Conservation (phyloP, 139 green algal genomes). For the Chlorella vulgaris region DNA sequence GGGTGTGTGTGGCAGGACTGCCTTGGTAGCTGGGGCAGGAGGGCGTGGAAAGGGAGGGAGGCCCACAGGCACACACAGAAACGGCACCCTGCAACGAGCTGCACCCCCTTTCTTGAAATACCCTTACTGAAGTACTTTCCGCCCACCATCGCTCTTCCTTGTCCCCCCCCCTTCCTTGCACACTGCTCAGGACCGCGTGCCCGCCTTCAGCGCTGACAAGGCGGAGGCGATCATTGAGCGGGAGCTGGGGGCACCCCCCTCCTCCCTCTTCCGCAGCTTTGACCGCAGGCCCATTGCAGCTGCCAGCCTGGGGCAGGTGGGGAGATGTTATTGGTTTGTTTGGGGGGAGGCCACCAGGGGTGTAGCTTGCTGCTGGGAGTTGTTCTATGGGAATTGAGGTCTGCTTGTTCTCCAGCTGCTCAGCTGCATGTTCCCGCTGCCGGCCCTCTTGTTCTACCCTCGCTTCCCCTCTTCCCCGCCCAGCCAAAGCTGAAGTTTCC, state of each 20-base stretch:
- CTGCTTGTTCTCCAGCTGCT: no score
- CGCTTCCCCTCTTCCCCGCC: no score
- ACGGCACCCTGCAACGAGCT: no score
- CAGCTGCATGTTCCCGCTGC: no score
- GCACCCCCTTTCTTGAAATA: no score
- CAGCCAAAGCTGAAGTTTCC: background rate
- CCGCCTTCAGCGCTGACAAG: constrained; percentile 82
- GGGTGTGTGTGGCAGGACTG: background rate
- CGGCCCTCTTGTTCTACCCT: no score
- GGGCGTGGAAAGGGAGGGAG: background rate
- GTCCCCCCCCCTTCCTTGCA: no score
- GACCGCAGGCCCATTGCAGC: constrained; percentile 89
- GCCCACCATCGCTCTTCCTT: no score
- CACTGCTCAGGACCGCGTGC: constrained; percentile 90
- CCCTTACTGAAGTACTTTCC: no score
- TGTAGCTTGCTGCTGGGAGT: background rate
- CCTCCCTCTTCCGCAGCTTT: constrained; percentile 88
- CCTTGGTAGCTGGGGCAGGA: background rate
- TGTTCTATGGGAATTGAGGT: no score
- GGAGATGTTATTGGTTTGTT: no score
- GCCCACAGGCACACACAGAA: background rate
- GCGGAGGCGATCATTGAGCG: constrained; percentile 86
- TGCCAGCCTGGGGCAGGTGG: constrained; percentile 88
- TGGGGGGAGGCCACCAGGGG: background rate
- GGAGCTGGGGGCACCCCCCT: constrained; percentile 74